A percentile compares a stretch with the other conserved stretches of the same genome.
These are phyloP conservation scores for Larix kaempferi DNA, from an alignment of 75 land plant genomes.

Conservation along the genomic window DNA sequence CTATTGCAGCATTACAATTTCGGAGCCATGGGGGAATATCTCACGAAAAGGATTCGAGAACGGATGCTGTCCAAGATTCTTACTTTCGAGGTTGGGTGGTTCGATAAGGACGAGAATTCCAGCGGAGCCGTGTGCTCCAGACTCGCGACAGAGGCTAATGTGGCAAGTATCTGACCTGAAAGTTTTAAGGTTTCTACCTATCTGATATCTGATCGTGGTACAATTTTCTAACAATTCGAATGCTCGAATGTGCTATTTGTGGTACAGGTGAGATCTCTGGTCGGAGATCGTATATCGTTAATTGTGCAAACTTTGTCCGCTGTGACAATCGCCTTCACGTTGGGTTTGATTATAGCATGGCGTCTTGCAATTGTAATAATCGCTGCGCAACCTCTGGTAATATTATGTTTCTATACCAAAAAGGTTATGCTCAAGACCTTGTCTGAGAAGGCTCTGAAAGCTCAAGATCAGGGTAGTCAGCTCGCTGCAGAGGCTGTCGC, in stretches of 20 bases:
- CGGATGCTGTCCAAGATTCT: slow-evolving; percentile 52
- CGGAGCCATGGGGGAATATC: slow-evolving; percentile 55
- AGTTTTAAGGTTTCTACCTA: neutral
- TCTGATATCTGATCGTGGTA: neutral
- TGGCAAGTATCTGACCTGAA: slow-evolving; percentile 23
- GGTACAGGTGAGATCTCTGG: slow-evolving; percentile 49
- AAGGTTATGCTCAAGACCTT: slow-evolving; percentile 44
- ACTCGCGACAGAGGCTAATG: slow-evolving; percentile 61
- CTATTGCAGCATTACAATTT: slow-evolving; percentile 66
- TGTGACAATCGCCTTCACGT: slow-evolving; percentile 41
- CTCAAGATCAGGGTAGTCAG: slow-evolving; percentile 51
- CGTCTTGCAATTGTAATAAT: slow-evolving; percentile 75
- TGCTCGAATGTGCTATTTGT: neutral
- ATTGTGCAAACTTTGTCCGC: slow-evolving; percentile 57
- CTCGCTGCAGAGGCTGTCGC: slow-evolving; percentile 67
- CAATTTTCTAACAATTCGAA: no score
- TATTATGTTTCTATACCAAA: slow-evolving; percentile 59
- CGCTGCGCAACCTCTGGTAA: slow-evolving; percentile 72
- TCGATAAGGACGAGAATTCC: slow-evolving; percentile 69
- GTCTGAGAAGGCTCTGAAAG: slow-evolving; percentile 26
- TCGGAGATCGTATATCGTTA: slow-evolving; percentile 63
- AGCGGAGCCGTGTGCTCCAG: slow-evolving; percentile 61
- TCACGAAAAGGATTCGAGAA: slow-evolving; percentile 71
- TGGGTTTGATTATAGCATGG: slow-evolving; percentile 67
- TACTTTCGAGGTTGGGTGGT: slow-evolving; percentile 79